Base-by-base conservation (phyloP, 345 rosid species). In the Pistacia vera region DNA sequence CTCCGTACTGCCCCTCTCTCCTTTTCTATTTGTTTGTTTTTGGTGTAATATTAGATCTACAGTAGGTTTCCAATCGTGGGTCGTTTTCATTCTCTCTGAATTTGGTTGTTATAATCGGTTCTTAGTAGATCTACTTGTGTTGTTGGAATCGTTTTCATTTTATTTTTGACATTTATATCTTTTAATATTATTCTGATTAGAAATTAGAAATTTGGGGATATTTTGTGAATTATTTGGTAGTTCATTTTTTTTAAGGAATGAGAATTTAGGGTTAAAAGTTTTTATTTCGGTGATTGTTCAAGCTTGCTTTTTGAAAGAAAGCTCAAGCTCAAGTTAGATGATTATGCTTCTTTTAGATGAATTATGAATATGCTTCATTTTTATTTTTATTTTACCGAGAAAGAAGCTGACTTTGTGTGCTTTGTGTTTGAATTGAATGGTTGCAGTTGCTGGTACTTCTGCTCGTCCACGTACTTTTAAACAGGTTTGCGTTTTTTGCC, bases 361-460 rank as follows among this genome's bases (percentile, higher is more conserved):
- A 7, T 41, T 41, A 2, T 20, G 63, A 33, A 13, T 25, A 17
- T 13, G n/a, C 9, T 48, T 65, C 2, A 68, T 44, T 12, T 12
- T 33, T 18, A 41, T 60, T 36, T 30, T 17, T 11, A 10, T 28
- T 8, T 48, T 12, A 5, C 18, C 20, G 13, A 11, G 38, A 65
- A 22, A 36, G 5, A n/a, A 54, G 38, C 59, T 62, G 30, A 70
- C 35, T 25, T 30, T 61, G 12, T 64, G 35, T 63, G 60, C 28
- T 52, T 30, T 35, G 4, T 20, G 22, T 59, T 67, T 60, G 41
- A 74, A 75, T 67, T 60, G 30, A 74, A 62, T 69, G 68, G 68
- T 70, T 88, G 85, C 86, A 95, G 98, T 86, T 88, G 93, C 98
- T 30, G 99, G 99, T 64, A 86, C 93, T 73, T 90, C 98, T 11